phyloP scores from a whole-genome alignment of 1,284 basidiomycete species.

The Sutorius eximius region DNA sequence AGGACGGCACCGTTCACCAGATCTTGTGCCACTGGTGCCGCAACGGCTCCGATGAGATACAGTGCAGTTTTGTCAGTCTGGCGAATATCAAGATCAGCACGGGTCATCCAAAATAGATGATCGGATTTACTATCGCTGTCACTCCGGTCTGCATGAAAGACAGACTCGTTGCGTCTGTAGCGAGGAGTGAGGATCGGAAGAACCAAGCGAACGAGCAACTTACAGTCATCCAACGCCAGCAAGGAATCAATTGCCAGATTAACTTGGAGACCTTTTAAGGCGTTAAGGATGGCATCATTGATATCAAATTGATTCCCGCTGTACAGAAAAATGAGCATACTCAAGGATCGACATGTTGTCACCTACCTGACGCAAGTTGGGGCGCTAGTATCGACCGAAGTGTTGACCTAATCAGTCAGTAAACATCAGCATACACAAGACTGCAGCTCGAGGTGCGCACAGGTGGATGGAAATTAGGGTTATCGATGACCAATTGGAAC shows the following conservation, averaged over 20 bases:
- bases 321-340: slow-evolving; percentile 10
- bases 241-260: slow-evolving; percentile 50
- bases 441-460: slow-evolving; percentile 1
- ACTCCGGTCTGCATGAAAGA: slow-evolving; percentile 65
- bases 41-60: slow-evolving; percentile 69
- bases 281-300: slow-evolving; percentile 59
- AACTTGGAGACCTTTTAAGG: slow-evolving; percentile 59
- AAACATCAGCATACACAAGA: not conserved
- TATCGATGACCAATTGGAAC: slow-evolving; percentile 57
- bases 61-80: slow-evolving; percentile 65
- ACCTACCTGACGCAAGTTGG: slow-evolving; percentile 56
- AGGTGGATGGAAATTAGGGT: slow-evolving; percentile 50
- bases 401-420: slow-evolving; percentile 44
- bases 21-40: slow-evolving; percentile 64
- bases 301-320: slow-evolving; percentile 67
- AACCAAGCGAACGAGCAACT: slow-evolving; percentile 14
- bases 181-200: slow-evolving; percentile 1
- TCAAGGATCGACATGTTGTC: not conserved
- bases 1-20: slow-evolving; percentile 63
- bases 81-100: not conserved
- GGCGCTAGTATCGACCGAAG: slow-evolving; percentile 52
- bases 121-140: slow-evolving; percentile 50
- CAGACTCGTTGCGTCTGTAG: slow-evolving; percentile 55
- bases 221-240: slow-evolving; percentile 63
- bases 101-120: not conserved